Percentiles rank a stretch among this genome's conserved stretches.
Evolutionary conservation across 768 basidiomycete genomes (phyloP).

Genomic region (Kwoniella heveanensis): DNA sequence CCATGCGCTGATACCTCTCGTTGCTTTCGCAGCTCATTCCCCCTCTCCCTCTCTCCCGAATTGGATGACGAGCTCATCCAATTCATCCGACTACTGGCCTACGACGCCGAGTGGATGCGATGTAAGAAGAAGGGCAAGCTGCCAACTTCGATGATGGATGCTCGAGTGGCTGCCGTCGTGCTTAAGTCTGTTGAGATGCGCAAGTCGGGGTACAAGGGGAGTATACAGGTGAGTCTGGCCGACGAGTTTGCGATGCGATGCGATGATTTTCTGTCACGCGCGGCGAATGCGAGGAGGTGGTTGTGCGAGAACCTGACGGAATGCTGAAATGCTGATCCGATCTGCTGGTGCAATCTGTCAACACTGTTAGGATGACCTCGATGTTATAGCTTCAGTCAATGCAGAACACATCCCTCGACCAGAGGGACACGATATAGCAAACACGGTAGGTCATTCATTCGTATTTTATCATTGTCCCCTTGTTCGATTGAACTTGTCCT

Average conservation of each 20-base stretch:
- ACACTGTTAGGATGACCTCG: conserved; percentile 25
- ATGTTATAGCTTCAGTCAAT: background rate
- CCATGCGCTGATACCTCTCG: background rate
- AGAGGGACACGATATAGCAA: conserved; percentile 1
- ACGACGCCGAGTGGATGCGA: conserved; percentile 34
- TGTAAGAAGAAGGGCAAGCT: conserved; percentile 27
- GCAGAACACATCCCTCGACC: conserved; percentile 16
- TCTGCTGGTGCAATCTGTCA: too few relatives aligned
- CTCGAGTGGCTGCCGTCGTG: conserved; percentile 6
- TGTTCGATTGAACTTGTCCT: too few relatives aligned
- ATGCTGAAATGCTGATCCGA: background rate
- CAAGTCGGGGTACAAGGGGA: conserved; percentile 3
- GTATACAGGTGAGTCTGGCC: conserved; percentile 12
- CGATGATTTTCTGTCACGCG: too few relatives aligned
- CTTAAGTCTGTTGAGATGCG: conserved; percentile 1
- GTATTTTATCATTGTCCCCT: too few relatives aligned
- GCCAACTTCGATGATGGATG: conserved; percentile 19
- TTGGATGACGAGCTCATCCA: conserved; percentile 27
- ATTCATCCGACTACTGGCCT: conserved; percentile 36
- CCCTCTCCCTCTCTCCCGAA: conserved; percentile 19
- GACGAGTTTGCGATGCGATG: too few relatives aligned
- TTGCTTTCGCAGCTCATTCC: conserved; percentile 30
- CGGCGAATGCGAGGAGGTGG: too few relatives aligned
- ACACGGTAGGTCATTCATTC: too few relatives aligned
- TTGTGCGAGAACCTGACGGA: background rate